Conservation (phyloP, 176 grass and related monocot species). For the Lolium multiflorum region DNA sequence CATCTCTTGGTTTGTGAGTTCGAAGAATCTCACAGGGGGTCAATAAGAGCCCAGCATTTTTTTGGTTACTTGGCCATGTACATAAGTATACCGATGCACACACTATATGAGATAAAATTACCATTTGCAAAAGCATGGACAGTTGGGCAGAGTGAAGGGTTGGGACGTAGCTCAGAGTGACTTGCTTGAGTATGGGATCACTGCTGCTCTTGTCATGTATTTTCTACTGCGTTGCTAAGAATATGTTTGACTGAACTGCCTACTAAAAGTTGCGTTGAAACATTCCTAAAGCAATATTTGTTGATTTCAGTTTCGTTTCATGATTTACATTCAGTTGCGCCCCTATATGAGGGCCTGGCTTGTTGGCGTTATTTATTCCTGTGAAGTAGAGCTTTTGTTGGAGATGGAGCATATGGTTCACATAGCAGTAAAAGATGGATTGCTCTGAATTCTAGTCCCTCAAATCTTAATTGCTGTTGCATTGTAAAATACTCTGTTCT, state of each 20-base stretch:
- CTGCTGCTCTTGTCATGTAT: background rate
- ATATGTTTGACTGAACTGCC: background rate
- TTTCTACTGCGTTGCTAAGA: background rate
- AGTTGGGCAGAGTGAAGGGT: background rate
- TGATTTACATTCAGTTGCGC: background rate
- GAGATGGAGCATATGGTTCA: background rate
- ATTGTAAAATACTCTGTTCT: background rate
- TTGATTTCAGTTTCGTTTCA: background rate
- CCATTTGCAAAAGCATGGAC: background rate
- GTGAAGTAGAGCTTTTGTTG: conserved; percentile 33
- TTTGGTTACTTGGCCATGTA: background rate
- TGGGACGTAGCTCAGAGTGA: too few species aligned
- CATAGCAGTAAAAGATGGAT: background rate
- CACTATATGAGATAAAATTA: background rate
- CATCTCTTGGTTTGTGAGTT: conserved; percentile 6
- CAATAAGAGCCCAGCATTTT: background rate
- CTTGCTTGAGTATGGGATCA: background rate
- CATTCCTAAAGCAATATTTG: background rate
- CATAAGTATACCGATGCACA: background rate
- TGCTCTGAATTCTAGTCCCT: conserved; percentile 16
- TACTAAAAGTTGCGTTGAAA: conserved; percentile 15
- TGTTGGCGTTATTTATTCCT: conserved; percentile 7
- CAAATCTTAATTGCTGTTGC: background rate
- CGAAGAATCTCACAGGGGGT: background rate
- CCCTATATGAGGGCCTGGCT: background rate